Evolutionary conservation across 148 eudicot species (phyloP), one percentile per base, ranked within the genome.

Genomic region (Pharnaceum exiguum): DNA sequence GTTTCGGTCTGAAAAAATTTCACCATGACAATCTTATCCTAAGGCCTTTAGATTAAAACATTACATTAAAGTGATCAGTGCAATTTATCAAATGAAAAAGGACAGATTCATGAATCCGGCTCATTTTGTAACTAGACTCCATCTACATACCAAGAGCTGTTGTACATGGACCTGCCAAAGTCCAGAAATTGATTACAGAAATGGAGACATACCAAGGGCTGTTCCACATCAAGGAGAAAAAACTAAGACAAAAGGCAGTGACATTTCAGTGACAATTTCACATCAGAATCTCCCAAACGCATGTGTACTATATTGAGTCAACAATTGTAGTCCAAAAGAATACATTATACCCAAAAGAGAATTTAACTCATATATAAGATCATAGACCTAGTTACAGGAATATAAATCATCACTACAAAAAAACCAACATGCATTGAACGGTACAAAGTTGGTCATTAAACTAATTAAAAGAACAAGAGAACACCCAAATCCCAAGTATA

Each of bases 251-350:
- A 37, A 18, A 16, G n/a, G n/a, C n/a, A n/a, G n/a, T n/a, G n/a
- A n/a, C n/a, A n/a, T 22, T 21, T 18, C 32, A 1, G 21, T 25
- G 30, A 55, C 43, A 46, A 35, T 46, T 30, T 10, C 22, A 48
- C 48, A 47, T 47, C 29, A 52, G 11, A 40, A 63, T 51, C 67
- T 28, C 57, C 46, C n/a, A n/a, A n/a, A n/a, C n/a, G n/a, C n/a
- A 13, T 18, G 51, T 27, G n/a, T 13, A 8, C 24, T 51, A 10
- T 21, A 7, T 19, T 12, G 25, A 49, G 64, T 67, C 71, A 58
- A 49, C 42, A 57, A 40, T 57, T 17, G 71, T 50, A 15, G 64
- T 63, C 57, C n/a, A n/a, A 21, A 42, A 13, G 7, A 7, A 28
- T 15, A 59, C 27, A 42, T 52, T 51, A 23, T 22, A 51, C n/a